phyloP scores from a whole-genome alignment of 176 grass and related monocot genomes.

The Aegilops speltoides region DNA sequence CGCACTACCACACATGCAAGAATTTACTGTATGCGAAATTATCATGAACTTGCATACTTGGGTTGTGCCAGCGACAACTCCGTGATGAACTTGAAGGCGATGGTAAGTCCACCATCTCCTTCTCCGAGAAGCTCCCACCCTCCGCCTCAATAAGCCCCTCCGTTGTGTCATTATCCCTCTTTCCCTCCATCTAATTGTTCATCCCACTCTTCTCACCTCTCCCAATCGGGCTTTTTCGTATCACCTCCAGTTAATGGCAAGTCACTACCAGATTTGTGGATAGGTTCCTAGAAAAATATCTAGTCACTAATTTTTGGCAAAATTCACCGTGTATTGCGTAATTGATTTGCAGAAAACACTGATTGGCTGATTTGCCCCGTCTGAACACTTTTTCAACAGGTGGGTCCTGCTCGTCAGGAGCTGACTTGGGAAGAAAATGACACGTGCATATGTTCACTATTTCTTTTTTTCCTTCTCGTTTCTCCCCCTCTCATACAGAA shows the following conservation, averaged over 20 bases:
- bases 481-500: too few relatives aligned
- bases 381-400: too few relatives aligned
- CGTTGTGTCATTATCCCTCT: slow-evolving; percentile 67
- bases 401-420: too few relatives aligned
- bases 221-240: slow-evolving; percentile 57
- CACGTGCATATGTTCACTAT: too few relatives aligned
- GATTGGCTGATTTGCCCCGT: too few relatives aligned
- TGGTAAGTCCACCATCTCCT: slow-evolving; percentile 95
- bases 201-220: not conserved
- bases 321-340: too few relatives aligned
- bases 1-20: slow-evolving; percentile 32
- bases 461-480: not conserved
- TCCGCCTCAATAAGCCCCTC: slow-evolving; percentile 69
- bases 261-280: too few relatives aligned
- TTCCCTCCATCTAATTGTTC: not conserved
- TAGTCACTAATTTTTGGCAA: too few relatives aligned
- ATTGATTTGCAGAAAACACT: too few relatives aligned
- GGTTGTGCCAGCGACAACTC: slow-evolving; percentile 71
- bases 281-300: too few relatives aligned
- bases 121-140: slow-evolving; percentile 63
- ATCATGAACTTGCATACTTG: slow-evolving; percentile 33
- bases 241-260: slow-evolving; percentile 37
- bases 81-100: slow-evolving; percentile 53
- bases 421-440: too few relatives aligned
- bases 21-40: not conserved